Evolutionary conservation across 176 grass and related monocot genomes (phyloP).

Genomic region (Eragrostis nindensis): DNA sequence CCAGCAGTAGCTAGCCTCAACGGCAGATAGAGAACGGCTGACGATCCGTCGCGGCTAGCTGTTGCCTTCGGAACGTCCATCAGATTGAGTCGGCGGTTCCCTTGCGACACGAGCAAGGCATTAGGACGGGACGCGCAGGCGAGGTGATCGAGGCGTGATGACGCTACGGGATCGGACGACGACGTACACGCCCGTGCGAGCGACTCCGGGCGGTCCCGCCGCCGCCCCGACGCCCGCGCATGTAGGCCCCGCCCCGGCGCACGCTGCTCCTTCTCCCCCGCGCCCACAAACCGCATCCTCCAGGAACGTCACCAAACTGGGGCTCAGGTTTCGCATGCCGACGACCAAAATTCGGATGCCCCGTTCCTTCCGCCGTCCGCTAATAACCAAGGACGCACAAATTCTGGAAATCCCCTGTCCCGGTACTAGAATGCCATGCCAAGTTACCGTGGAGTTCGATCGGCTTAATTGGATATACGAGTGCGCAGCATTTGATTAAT

Average conservation of each 20-base stretch:
- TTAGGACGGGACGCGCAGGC: not conserved
- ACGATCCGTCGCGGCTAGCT: not conserved
- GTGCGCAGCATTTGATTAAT: too few species aligned
- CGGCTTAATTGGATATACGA: too few species aligned
- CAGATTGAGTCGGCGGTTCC: not conserved
- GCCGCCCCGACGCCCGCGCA: constrained; percentile 44
- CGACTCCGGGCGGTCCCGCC: constrained; percentile 1
- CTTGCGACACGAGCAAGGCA: constrained; percentile 33
- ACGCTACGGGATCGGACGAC: not conserved
- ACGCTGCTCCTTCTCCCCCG: not conserved
- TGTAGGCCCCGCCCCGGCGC: constrained; percentile 24
- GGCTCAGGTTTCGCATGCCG: not conserved
- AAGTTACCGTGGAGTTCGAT: too few species aligned
- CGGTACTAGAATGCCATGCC: too few species aligned
- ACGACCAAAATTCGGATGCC: too few species aligned
- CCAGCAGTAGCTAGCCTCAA: not conserved
- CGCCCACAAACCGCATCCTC: not conserved
- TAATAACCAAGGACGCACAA: too few species aligned
- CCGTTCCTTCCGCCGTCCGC: too few species aligned
- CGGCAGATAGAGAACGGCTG: not conserved
- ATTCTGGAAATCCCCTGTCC: too few species aligned
- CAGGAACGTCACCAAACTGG: not conserved
- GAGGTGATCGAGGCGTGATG: too few species aligned
- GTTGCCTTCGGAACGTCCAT: constrained; percentile 11
- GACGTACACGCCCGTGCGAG: not conserved